Evolutionary conservation across 495 filamentous ascomycete species (phyloP).

Genomic region (Talaromyces stipitatus): DNA sequence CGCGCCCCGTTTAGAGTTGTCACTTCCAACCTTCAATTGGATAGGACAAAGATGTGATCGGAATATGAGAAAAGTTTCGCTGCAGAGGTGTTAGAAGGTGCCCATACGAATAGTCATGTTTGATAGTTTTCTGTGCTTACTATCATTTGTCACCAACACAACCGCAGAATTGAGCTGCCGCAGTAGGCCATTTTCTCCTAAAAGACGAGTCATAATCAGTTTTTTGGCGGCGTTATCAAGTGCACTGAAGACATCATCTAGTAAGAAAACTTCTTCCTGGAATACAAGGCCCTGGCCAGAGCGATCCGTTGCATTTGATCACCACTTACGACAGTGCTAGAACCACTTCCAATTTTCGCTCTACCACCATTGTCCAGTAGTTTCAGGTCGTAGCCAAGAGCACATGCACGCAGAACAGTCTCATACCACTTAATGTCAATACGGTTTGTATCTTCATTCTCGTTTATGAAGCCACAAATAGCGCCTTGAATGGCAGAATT

Average conservation of each 20-base stretch:
- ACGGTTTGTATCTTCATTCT: conserved; percentile 10
- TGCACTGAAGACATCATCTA: conserved; percentile 56
- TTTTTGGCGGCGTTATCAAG: conserved; percentile 54
- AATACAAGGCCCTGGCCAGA: conserved; percentile 51
- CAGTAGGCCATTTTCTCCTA: conserved; percentile 47
- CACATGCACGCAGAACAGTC: conserved; percentile 53
- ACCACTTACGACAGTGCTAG: conserved; percentile 55
- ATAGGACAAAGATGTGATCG: not conserved
- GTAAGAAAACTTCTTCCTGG: conserved; percentile 40
- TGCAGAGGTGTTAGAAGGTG: not conserved
- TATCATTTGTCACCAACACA: not conserved
- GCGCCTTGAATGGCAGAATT: conserved; percentile 52
- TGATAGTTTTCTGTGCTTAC: not conserved
- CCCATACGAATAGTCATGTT: not conserved
- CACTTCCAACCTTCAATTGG: not conserved
- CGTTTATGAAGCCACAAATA: conserved; percentile 42
- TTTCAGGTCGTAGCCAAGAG: conserved; percentile 47
- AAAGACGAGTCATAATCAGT: conserved; percentile 47
- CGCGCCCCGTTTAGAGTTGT: not conserved
- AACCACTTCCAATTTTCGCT: conserved; percentile 50
- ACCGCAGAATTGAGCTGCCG: not conserved
- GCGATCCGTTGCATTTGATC: conserved; percentile 60
- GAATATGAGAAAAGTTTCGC: not conserved
- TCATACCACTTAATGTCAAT: conserved; percentile 50
- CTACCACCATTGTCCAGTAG: conserved; percentile 47